Base-by-base conservation (phyloP, 345 rosid genomes). In the Murraya paniculata region DNA sequence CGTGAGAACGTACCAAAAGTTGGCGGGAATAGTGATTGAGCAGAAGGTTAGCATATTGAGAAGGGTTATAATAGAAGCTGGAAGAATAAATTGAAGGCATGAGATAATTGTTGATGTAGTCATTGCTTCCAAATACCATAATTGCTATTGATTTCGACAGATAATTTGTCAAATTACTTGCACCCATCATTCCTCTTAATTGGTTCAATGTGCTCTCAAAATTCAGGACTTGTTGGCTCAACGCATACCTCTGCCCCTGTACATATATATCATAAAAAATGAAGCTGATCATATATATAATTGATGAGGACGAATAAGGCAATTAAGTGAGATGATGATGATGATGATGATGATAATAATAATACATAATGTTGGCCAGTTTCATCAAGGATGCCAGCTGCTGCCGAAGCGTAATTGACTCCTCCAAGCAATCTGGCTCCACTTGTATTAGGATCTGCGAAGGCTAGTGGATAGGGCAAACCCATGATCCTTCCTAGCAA, bases 61-160 rank as follows among this genome's bases (percentile, higher is more conserved):
- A 79, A 4, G 91, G 96, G 73, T 61, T 90, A 80, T 89, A 97
- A 75, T 68, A 87, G 72, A 57, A 59, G 80, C 88, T 81, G 53
- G 93, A 90, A n/a, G 86, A 58, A 82, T 94, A 94, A 41, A 90
- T 62, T 48, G 80, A 72, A 18, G 98, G 94, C 91, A 93, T 69
- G 79, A 97, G 95, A 79, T 91, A 97, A 87, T 93, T 97, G 90
- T 93, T 91, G 86, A 94, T 90, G 86, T 97, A 97, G 84, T 97
- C 98, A 81, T 93, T 94, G 82, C 98, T 94, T 48, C 98, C 98
- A 67, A 97, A 87, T 45, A 87, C 90, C 70, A 92, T 72, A 82
- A 95, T 65, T 25, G 84, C 89, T 2, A 91, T 45, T 35, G 95
- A 89, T 80, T 72, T 89, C 4, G 85, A 78, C 4, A 92, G 71